phyloP scores from a whole-genome alignment of 1,139 yeast genomes.

The Sugiyamaella pinicola region DNA sequence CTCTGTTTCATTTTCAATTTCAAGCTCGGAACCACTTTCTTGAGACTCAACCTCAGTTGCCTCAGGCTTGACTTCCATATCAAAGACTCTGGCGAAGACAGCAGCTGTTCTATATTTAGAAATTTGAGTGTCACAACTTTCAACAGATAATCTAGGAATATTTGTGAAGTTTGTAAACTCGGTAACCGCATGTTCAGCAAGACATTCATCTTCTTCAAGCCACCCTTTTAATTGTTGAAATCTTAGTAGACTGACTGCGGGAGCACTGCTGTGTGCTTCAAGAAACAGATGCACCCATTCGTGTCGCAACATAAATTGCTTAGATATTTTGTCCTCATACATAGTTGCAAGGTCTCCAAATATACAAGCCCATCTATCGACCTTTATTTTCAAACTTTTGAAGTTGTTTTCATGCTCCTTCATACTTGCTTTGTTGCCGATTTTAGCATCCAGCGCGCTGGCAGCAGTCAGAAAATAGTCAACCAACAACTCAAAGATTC shows the following conservation, averaged over 20 bases:
- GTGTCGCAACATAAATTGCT: conserved; percentile 35
- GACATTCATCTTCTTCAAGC: conserved; percentile 26
- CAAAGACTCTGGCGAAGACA: conserved; percentile 61
- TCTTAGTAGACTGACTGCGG: conserved; percentile 23
- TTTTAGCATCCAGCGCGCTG: conserved; percentile 1
- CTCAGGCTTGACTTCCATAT: conserved; percentile 16
- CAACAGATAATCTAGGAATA: conserved; percentile 59
- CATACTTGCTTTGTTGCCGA: conserved; percentile 5
- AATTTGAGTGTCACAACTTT: conserved; percentile 59
- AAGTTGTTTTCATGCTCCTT: conserved; percentile 38
- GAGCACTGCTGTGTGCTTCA: background rate
- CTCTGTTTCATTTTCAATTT: conserved; percentile 18
- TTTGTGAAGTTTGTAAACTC: conserved; percentile 45
- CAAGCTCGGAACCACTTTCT: conserved; percentile 5
- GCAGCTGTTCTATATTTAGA: conserved; percentile 69
- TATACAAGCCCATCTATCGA: conserved; percentile 32
- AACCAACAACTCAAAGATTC: conserved; percentile 59
- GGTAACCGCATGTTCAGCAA: conserved; percentile 36
- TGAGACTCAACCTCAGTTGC: conserved; percentile 8
- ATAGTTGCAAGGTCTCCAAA: conserved; percentile 29
- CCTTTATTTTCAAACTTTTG: conserved; percentile 29
- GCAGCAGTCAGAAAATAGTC: conserved; percentile 45
- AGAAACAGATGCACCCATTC: conserved; percentile 48
- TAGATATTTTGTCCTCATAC: background rate
- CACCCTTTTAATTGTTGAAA: conserved; percentile 31